Percentiles rank a stretch among this genome's conserved stretches.
Evolutionary conservation across 1,139 yeast species (phyloP).

Genomic region (Suhomyces atakaporum): DNA sequence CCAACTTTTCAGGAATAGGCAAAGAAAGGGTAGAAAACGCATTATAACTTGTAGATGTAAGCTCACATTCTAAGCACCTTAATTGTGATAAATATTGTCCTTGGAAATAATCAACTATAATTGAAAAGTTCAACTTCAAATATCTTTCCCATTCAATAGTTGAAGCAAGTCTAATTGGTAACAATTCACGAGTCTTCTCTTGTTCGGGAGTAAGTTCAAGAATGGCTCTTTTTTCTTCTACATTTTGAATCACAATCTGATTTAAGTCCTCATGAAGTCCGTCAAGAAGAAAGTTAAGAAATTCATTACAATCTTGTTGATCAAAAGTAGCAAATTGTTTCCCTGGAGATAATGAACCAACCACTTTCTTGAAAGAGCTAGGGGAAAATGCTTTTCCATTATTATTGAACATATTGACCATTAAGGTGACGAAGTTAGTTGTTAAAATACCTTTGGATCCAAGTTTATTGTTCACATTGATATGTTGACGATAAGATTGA

Average conservation of each 20-base stretch:
- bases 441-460: constrained; percentile 88
- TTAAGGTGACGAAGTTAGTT: constrained; percentile 64
- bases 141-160: constrained; percentile 95
- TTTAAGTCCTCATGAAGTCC: constrained; percentile 88
- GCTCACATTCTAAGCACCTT: constrained; percentile 71
- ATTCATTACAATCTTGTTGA: constrained; percentile 95
- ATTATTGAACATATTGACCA: constrained; percentile 59
- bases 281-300: constrained; percentile 79
- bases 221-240: constrained; percentile 42
- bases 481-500: constrained; percentile 63
- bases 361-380: constrained; percentile 56
- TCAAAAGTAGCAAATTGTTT: constrained; percentile 66
- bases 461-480: constrained; percentile 70
- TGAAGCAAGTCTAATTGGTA: constrained; percentile 83
- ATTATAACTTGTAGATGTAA: constrained; percentile 85
- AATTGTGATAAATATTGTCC: constrained; percentile 87
- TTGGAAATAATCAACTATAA: constrained; percentile 82
- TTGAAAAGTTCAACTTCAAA: constrained; percentile 78
- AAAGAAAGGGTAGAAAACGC: constrained; percentile 75
- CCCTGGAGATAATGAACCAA: constrained; percentile 69
- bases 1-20: constrained; percentile 59
- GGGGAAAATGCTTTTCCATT: constrained; percentile 56
- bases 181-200: constrained; percentile 69
- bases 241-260: constrained; percentile 45
- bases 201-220: constrained; percentile 67